phyloP scores from a whole-genome alignment of 306 rosid species.

The Dalbergia cochinchinensis region DNA sequence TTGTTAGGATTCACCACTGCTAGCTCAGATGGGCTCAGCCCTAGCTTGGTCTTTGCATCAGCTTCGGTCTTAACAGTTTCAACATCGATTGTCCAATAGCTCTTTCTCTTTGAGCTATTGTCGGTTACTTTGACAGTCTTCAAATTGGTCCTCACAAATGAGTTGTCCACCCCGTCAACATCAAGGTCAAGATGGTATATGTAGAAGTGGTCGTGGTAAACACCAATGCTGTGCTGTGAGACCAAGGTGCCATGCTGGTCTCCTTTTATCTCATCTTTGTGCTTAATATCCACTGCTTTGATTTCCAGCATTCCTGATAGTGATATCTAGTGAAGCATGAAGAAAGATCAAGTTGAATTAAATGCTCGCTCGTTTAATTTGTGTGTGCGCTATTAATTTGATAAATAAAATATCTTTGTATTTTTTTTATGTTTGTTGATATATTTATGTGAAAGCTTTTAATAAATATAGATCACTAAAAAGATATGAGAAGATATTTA shows the following conservation, averaged over 20 bases:
- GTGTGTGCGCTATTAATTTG: too few species aligned
- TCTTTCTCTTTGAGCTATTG: slow-evolving; percentile 55
- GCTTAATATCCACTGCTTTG: slow-evolving; percentile 47
- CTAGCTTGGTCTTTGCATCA: slow-evolving; percentile 55
- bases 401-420: too few species aligned
- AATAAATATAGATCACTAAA: too few species aligned
- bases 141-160: slow-evolving; percentile 56
- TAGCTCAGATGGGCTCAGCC: slow-evolving; percentile 51
- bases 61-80: slow-evolving; percentile 48
- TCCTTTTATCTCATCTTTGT: slow-evolving; percentile 51
- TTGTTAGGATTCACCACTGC: slow-evolving; percentile 59
- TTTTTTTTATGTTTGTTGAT: too few species aligned
- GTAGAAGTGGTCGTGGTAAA: slow-evolving; percentile 71
- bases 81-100: slow-evolving; percentile 55
- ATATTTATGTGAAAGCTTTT: too few species aligned
- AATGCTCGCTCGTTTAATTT: too few species aligned
- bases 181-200: slow-evolving; percentile 67
- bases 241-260: slow-evolving; percentile 61
- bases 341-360: neutral
- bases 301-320: slow-evolving; percentile 61
- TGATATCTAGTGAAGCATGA: slow-evolving; percentile 33
- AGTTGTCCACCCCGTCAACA: slow-evolving; percentile 61
- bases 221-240: slow-evolving; percentile 58
- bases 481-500: too few species aligned
- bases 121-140: slow-evolving; percentile 41